A percentile compares a stretch with the other conserved stretches of the same genome.
Conservation (phyloP, 345 rosid genomes). For the Pistacia vera region DNA sequence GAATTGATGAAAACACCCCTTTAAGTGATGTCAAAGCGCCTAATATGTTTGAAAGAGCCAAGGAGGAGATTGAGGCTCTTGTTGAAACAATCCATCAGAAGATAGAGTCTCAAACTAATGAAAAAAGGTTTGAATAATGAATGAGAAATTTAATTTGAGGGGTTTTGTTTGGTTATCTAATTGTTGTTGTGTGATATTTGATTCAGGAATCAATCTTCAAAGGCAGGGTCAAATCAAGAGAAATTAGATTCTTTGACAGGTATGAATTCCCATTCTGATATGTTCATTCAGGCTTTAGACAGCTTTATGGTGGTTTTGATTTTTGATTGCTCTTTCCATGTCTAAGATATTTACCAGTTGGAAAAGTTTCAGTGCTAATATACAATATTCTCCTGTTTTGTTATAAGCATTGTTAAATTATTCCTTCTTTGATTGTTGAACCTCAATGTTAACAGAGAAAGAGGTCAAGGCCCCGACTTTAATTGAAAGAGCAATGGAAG, state of each 20-base stretch:
- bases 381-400: no score
- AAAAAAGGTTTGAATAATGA: conserved; percentile 28
- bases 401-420: no score
- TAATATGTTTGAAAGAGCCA: conserved; percentile 56
- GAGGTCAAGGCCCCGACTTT: conserved; percentile 36
- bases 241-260: conserved; percentile 35
- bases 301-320: neutral
- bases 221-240: conserved; percentile 33
- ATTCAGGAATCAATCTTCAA: conserved; percentile 38
- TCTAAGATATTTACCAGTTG: neutral
- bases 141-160: neutral
- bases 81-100: conserved; percentile 44
- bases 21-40: conserved; percentile 54
- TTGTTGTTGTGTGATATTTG: neutral
- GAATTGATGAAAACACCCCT: conserved; percentile 42
- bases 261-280: neutral
- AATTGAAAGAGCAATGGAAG: conserved; percentile 49
- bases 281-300: neutral
- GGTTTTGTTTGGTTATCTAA: neutral
- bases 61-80: conserved; percentile 71
- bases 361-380: neutral
- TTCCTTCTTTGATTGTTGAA: neutral
- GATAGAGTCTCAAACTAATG: conserved; percentile 26
- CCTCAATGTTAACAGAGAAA: conserved; percentile 12
- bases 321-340: neutral